Base-by-base conservation (phyloP, 352 stramenopile genomes). In the Pythium grandisporangium region DNA sequence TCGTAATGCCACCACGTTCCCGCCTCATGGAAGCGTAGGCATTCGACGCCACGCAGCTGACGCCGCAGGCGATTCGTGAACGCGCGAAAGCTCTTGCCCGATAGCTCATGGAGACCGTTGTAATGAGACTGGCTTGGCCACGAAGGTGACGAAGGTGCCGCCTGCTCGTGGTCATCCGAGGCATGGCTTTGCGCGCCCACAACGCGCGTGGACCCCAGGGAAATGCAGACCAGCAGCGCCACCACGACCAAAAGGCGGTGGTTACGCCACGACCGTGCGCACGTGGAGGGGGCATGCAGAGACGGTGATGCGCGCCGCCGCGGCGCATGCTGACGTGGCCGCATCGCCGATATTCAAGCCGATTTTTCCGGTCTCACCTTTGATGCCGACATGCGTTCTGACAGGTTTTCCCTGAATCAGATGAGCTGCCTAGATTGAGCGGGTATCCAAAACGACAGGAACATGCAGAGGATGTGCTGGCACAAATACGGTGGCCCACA, bases 1-100 rank as follows among this genome's bases (percentile, higher is more conserved):
- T 93, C 80, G 58, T 93, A 90, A 19, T 77, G 70, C 80, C 80
- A 93, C 80, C 77, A 93, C 19, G 55, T 60, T 17, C 62, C 64
- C 2, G 57, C 62, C 16, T 59, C 65, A 41, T 93, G 77, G 48
- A 67, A 85, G 14, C 48, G 48, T 10, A 90, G 56, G 41, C 80
- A 93, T 32, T 61, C 51, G 8, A 56, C 48, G 20, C 61, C 56
- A 12, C 49, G 58, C 40, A 86, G 48, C 19, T 82, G 66, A 6
- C 72, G 70, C 27, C 71, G 70, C 16, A 89, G 59, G 26, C 66
- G 70, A 51, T 89, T 89, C 36, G 64, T 72, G 51, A 89, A 89
- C 22, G 70, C 62, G 29, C 63, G 59, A 47, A 71, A 74, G 42
- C 72, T 82, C 19, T 54, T 58, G 17, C 72, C 72, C 4, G 75